Percentiles rank a stretch among this genome's conserved stretches.
Evolutionary conservation across 352 stramenopile genomes (phyloP).

Genomic region (Plasmopara viticola): DNA sequence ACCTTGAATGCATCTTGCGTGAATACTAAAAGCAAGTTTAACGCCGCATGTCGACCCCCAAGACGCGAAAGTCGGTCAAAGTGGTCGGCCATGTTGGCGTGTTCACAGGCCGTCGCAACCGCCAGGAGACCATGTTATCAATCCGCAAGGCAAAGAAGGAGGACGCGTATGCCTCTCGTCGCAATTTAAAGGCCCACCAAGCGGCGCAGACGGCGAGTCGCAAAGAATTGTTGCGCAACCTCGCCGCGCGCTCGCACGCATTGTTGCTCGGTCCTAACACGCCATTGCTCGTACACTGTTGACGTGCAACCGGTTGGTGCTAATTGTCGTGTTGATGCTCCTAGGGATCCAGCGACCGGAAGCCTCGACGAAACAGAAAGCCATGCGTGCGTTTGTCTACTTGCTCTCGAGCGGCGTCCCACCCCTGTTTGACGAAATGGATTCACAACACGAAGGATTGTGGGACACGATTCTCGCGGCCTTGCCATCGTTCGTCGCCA

Average conservation of each 20-base stretch:
- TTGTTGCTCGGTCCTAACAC: conserved; percentile 47
- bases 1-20: too few relatives aligned
- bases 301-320: background rate
- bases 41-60: conserved; percentile 27
- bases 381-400: conserved; percentile 84
- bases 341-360: conserved; percentile 77
- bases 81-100: conserved; percentile 55
- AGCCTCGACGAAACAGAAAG: conserved; percentile 63
- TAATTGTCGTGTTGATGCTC: background rate
- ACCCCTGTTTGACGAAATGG: conserved; percentile 73
- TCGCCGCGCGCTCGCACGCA: conserved; percentile 71
- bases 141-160: conserved; percentile 88
- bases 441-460: conserved; percentile 77
- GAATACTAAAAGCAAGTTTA: background rate
- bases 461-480: conserved; percentile 80
- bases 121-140: conserved; percentile 79
- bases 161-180: conserved; percentile 79
- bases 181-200: conserved; percentile 80
- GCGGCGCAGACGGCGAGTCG: conserved; percentile 40
- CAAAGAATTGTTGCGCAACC: conserved; percentile 70
- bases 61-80: conserved; percentile 73
- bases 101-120: conserved; percentile 76
- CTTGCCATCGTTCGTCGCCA: conserved; percentile 71
- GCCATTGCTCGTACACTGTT: too few relatives aligned
- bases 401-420: conserved; percentile 80